These are phyloP conservation scores for Schoenoplectus triqueter DNA, from an alignment of 202 grass and related monocot species.

Conservation along the genomic window DNA sequence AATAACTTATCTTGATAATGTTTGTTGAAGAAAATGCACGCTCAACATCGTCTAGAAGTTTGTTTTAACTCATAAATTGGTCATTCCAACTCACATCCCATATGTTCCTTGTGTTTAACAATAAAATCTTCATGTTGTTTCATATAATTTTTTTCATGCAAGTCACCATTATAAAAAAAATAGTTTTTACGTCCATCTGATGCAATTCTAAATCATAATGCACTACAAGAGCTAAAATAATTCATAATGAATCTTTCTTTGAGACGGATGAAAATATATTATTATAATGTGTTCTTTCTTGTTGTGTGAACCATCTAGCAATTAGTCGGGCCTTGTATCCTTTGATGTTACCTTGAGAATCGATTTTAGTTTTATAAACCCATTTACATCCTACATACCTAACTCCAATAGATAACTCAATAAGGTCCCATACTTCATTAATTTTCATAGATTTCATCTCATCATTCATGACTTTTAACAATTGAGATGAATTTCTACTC, in stretches of 20 bases:
- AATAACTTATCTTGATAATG: too few relatives aligned
- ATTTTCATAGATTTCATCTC: too few relatives aligned
- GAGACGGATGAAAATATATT: neutral
- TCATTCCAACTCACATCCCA: neutral
- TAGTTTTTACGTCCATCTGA: too few relatives aligned
- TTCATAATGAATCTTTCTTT: neutral
- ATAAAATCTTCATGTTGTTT: neutral
- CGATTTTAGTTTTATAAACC: neutral
- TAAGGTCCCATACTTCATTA: too few relatives aligned
- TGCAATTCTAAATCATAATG: too few relatives aligned
- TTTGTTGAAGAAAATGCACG: too few relatives aligned
- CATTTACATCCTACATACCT: too few relatives aligned
- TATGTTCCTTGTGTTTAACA: neutral
- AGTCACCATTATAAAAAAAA: too few relatives aligned
- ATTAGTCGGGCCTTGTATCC: neutral
- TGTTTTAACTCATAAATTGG: neutral
- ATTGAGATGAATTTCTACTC: neutral
- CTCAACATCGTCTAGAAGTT: neutral
- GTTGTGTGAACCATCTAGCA: neutral
- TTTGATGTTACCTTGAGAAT: neutral
- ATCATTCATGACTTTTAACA: too few relatives aligned
- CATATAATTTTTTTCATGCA: neutral
- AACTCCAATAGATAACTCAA: too few relatives aligned
- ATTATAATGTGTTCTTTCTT: neutral
- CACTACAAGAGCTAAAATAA: too few relatives aligned